Percentiles rank a stretch among this genome's conserved stretches.
Evolutionary conservation across 805 yeast species (phyloP).

Genomic region (Teunomyces panamensis): DNA sequence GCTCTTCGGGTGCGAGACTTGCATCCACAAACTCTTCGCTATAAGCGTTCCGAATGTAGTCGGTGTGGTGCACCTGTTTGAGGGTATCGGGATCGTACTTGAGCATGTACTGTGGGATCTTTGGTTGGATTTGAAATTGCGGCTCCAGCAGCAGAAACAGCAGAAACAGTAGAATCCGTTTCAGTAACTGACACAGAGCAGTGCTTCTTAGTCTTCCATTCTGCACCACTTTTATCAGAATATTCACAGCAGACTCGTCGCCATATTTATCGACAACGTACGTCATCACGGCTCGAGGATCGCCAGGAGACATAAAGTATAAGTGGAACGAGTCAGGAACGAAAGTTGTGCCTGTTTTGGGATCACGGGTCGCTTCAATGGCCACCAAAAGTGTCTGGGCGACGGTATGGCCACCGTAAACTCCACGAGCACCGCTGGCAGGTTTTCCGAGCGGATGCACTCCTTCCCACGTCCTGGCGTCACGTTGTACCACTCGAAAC

Average conservation of each 20-base stretch:
- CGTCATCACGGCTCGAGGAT: constrained; percentile 40
- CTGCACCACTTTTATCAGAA: constrained; percentile 50
- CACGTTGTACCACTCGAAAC: constrained; percentile 23
- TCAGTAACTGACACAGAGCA: constrained; percentile 45
- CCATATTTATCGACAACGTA: constrained; percentile 47
- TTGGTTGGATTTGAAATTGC: background rate
- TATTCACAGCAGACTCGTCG: no score
- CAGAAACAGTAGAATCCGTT: background rate
- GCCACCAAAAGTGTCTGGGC: constrained; percentile 67
- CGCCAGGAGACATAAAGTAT: constrained; percentile 58
- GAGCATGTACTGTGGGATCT: constrained; percentile 9
- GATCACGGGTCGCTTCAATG: constrained; percentile 38
- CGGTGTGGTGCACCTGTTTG: constrained; percentile 32
- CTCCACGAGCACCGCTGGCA: constrained; percentile 52
- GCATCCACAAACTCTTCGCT: constrained; percentile 34
- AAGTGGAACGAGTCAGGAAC: constrained; percentile 64
- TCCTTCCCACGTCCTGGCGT: constrained; percentile 29
- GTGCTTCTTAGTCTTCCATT: constrained; percentile 47
- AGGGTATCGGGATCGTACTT: constrained; percentile 27
- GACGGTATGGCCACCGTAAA: constrained; percentile 68
- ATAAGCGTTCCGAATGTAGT: constrained; percentile 35
- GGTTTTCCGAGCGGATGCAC: constrained; percentile 34
- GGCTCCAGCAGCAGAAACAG: background rate
- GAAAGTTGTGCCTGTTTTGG: constrained; percentile 13
- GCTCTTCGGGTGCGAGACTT: constrained; percentile 34